A percentile compares a stretch with the other conserved stretches of the same genome.
phyloP scores from a whole-genome alignment of 148 eudicot species.

The Nepenthes gracilis region DNA sequence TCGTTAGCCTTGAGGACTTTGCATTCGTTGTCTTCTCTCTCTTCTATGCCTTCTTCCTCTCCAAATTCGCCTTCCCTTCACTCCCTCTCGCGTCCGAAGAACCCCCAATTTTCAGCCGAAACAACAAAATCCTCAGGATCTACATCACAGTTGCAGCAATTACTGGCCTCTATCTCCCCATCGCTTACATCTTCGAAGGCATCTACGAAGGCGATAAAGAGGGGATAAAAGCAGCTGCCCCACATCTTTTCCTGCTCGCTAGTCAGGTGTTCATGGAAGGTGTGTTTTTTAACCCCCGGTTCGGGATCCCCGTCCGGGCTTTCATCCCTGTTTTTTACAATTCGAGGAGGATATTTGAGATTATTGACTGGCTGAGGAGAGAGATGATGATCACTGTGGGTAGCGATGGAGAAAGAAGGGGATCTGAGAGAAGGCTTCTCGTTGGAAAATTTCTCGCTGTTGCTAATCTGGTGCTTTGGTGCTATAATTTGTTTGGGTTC shows the following conservation, averaged over 20 bases:
- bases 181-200: conserved; percentile 53
- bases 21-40: conserved; percentile 32
- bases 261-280: conserved; percentile 78
- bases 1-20: conserved; percentile 33
- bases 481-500: conserved; percentile 67
- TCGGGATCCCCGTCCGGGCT: conserved; percentile 59
- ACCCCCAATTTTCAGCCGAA: conserved; percentile 10
- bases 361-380: conserved; percentile 40
- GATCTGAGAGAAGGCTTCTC: conserved; percentile 25
- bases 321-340: conserved; percentile 67
- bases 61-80: conserved; percentile 43
- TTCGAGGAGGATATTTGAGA: conserved; percentile 30
- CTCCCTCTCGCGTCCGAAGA: not conserved
- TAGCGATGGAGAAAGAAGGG: conserved; percentile 12
- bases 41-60: conserved; percentile 44
- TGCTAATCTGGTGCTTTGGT: conserved; percentile 54
- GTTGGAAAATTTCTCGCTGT: conserved; percentile 53
- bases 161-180: conserved; percentile 54
- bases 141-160: conserved; percentile 33
- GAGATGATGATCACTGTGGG: conserved; percentile 21
- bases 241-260: conserved; percentile 57
- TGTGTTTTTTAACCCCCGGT: conserved; percentile 26
- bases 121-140: conserved; percentile 15
- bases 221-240: conserved; percentile 69
- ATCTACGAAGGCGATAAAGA: conserved; percentile 51